A percentile compares a stretch with the other conserved stretches of the same genome.
Evolutionary conservation across 768 basidiomycete species (phyloP).

Genomic region (Grammothele lineata): DNA sequence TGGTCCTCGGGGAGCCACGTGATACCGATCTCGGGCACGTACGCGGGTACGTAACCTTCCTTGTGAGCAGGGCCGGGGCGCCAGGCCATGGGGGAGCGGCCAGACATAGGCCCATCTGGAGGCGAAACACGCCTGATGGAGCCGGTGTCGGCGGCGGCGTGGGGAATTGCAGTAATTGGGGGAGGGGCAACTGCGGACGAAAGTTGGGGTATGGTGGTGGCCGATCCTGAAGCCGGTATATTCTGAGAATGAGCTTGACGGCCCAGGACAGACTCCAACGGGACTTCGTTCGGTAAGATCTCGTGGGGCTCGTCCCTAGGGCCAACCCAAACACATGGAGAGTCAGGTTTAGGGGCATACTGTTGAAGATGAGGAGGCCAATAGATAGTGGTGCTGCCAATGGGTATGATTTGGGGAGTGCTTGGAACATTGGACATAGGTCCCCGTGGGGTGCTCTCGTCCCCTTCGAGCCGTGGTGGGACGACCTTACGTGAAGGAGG

Average conservation of each 20-base stretch:
- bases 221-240: too few species aligned
- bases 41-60: constrained; percentile 1
- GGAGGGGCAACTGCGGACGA: too few species aligned
- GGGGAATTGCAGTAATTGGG: not conserved
- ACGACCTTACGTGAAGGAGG: constrained; percentile 6
- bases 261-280: too few species aligned
- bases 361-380: not conserved
- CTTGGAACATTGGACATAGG: too few species aligned
- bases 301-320: not conserved
- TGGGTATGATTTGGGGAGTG: too few species aligned
- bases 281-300: not conserved
- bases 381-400: not conserved
- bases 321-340: not conserved
- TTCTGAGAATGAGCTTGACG: too few species aligned
- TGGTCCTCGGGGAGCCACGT: constrained; percentile 3
- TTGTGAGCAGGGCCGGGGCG: constrained; percentile 2
- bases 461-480: constrained; percentile 4
- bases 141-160: not conserved
- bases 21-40: not conserved
- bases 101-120: not conserved
- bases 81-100: not conserved
- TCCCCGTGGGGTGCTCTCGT: constrained; percentile 1
- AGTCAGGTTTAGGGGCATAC: not conserved
- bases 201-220: too few species aligned
- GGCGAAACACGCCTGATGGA: not conserved